phyloP scores from a whole-genome alignment of 371 early-diverging fungal species.

The Coelomomyces lativittatus region DNA sequence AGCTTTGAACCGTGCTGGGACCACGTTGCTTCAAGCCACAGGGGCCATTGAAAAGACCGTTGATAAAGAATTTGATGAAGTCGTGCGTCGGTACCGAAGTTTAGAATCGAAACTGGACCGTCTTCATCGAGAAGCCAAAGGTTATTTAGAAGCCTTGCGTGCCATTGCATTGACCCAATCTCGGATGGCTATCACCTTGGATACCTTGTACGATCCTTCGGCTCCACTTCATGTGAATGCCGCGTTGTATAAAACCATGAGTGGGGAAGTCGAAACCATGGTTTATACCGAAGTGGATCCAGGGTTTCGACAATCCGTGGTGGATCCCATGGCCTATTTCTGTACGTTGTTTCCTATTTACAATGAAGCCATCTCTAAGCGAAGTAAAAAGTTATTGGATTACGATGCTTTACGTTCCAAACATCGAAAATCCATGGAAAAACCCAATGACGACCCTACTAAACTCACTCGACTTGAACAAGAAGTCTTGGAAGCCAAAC shows the following conservation, averaged over 20 bases:
- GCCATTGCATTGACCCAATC: constrained; percentile 66
- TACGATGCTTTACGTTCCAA: constrained; percentile 59
- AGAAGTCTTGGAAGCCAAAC: constrained; percentile 52
- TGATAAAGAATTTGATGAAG: constrained; percentile 70
- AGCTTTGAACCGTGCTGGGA: constrained; percentile 62
- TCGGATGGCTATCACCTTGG: constrained; percentile 58
- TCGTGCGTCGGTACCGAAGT: constrained; percentile 55
- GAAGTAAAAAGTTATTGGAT: constrained; percentile 69
- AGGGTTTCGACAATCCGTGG: constrained; percentile 58
- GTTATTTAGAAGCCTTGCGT: constrained; percentile 68
- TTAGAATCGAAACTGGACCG: constrained; percentile 68
- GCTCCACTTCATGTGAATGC: constrained; percentile 22
- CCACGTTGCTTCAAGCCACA: constrained; percentile 52
- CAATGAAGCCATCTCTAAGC: constrained; percentile 70
- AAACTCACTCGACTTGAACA: constrained; percentile 55
- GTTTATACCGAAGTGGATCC: constrained; percentile 42
- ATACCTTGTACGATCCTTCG: constrained; percentile 45
- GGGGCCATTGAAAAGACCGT: constrained; percentile 56
- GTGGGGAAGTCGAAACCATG: constrained; percentile 60
- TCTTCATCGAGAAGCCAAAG: constrained; percentile 77
- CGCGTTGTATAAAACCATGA: constrained; percentile 49
- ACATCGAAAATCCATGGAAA: constrained; percentile 59
- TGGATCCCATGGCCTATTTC: constrained; percentile 70
- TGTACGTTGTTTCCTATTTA: constrained; percentile 75
- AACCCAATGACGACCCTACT: constrained; percentile 54